phyloP scores from a whole-genome alignment of 1,139 yeast genomes.

The Ogataea hybrid region DNA sequence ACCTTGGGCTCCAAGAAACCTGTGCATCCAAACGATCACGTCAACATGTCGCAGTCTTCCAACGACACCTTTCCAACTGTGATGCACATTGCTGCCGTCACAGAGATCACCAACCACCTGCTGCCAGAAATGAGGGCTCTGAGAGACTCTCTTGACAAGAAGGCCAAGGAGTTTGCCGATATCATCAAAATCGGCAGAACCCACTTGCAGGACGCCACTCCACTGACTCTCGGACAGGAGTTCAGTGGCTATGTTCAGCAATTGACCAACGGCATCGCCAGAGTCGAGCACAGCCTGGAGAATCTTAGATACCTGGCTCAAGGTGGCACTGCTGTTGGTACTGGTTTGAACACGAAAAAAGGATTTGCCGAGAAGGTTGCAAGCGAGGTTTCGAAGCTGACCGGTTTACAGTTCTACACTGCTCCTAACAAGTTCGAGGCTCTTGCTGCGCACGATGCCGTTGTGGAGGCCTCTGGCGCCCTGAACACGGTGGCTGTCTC shows the following conservation, averaged over 20 bases:
- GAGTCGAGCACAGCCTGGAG: constrained; percentile 76
- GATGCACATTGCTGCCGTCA: constrained; percentile 98
- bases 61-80: constrained; percentile 99
- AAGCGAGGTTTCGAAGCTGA: constrained; percentile 70
- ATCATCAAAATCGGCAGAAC: constrained; percentile 99
- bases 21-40: constrained; percentile 98
- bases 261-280: constrained; percentile 81
- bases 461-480: constrained; percentile 97
- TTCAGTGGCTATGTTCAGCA: constrained; percentile 96
- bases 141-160: constrained; percentile 72
- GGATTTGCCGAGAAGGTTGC: constrained; percentile 90
- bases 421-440: constrained; percentile 99
- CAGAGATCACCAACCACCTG: constrained; percentile 73
- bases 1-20: constrained; percentile 86
- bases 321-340: constrained; percentile 99
- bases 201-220: constrained; percentile 98
- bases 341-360: constrained; percentile 90
- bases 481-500: constrained; percentile 93
- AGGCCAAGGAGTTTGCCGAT: constrained; percentile 77
- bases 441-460: constrained; percentile 97
- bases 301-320: constrained; percentile 84
- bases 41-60: constrained; percentile 97
- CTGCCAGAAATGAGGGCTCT: constrained; percentile 77
- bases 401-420: constrained; percentile 85
- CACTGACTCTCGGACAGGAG: constrained; percentile 96